These are phyloP conservation scores for Penicillium cataractarum DNA, from an alignment of 495 filamentous ascomycete species.

Conservation along the genomic window DNA sequence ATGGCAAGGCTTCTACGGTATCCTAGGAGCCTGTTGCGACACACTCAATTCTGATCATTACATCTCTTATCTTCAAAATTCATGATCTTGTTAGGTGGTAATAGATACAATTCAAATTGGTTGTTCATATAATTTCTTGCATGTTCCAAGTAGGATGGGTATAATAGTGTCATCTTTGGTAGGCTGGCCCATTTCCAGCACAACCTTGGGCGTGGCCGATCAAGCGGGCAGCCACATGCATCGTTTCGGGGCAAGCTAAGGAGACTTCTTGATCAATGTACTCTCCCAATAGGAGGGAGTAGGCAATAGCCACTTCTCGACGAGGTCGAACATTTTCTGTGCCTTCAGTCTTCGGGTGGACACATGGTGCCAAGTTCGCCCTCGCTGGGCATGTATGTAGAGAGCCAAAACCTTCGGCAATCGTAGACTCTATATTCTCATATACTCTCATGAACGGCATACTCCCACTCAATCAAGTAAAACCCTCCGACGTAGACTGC, in stretches of 20 bases:
- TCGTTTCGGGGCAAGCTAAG: background rate
- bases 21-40: slow-evolving; percentile 1
- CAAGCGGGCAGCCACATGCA: background rate
- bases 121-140: background rate
- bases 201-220: background rate
- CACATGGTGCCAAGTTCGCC: background rate
- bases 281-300: background rate
- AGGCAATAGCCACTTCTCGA: background rate
- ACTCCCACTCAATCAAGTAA: background rate
- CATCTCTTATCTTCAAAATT: background rate
- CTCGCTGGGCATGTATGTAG: background rate
- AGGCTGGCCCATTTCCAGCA: background rate
- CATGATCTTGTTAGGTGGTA: slow-evolving; percentile 6
- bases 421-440: background rate
- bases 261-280: background rate
- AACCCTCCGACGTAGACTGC: slow-evolving; percentile 6
- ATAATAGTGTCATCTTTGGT: background rate
- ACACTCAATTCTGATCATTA: slow-evolving; percentile 5
- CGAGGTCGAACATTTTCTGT: background rate
- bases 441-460: background rate
- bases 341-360: background rate
- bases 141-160: background rate
- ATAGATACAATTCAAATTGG: slow-evolving; percentile 13
- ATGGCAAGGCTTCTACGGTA: slow-evolving; percentile 12
- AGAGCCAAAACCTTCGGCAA: background rate